Conservation (phyloP, 2,329 filamentous ascomycete genomes). For the Apiospora aurea region DNA sequence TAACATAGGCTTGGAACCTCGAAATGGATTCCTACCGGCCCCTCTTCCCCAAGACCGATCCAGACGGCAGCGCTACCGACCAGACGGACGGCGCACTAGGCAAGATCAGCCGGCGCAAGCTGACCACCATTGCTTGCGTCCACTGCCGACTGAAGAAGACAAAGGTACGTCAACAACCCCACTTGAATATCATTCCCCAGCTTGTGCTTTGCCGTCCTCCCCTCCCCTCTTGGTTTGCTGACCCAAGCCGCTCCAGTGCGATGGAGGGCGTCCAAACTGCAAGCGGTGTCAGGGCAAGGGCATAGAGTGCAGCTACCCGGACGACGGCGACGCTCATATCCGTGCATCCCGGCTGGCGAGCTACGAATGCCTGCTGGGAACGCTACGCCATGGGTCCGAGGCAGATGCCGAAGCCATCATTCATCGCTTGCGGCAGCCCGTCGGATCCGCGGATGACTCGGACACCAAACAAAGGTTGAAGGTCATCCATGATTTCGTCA, state of each 20-base stretch:
- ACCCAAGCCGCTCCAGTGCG: not conserved
- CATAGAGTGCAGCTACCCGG: not conserved
- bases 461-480: not conserved
- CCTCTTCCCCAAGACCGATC: not conserved
- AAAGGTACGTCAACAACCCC: not conserved
- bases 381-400: not conserved
- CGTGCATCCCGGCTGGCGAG: not conserved
- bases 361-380: not conserved
- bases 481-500: not conserved
- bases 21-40: constrained; percentile 4
- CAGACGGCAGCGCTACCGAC: not conserved
- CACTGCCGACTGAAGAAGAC: constrained; percentile 1
- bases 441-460: not conserved
- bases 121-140: not conserved
- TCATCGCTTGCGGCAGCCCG: not conserved
- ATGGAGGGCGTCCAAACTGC: not conserved
- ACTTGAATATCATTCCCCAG: too few relatives aligned
- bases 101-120: not conserved
- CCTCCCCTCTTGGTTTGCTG: not conserved
- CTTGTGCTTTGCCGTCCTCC: too few relatives aligned
- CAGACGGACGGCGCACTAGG: not conserved
- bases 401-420: not conserved
- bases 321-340: not conserved
- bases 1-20: not conserved
- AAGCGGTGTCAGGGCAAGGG: not conserved